A percentile compares a stretch with the other conserved stretches of the same genome.
Evolutionary conservation across 768 basidiomycete species (phyloP).

Genomic region (Podaxis pistillaris): DNA sequence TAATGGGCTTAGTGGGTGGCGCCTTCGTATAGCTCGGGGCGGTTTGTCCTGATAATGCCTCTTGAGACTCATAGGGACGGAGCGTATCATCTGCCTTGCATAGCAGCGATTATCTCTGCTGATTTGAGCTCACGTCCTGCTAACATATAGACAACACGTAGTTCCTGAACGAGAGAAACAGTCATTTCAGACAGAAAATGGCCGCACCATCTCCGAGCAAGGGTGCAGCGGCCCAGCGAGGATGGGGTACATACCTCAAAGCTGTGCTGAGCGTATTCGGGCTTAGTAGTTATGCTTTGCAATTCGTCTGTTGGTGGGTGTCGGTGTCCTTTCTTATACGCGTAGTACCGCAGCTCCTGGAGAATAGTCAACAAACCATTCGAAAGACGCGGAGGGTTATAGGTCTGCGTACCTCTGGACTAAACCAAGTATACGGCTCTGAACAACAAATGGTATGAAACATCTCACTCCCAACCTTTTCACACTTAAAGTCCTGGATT

Average conservation of each 20-base stretch:
- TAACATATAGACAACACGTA: constrained; percentile 17
- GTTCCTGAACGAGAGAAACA: constrained; percentile 13
- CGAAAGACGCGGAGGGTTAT: background rate
- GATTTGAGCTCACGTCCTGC: constrained; percentile 16
- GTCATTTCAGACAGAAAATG: background rate
- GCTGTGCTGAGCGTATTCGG: constrained; percentile 16
- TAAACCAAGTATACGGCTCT: constrained; percentile 17
- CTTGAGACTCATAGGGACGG: background rate
- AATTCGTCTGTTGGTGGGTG: constrained; percentile 4
- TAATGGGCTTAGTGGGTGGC: background rate
- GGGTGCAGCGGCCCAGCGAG: background rate
- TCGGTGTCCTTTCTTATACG: constrained; percentile 13
- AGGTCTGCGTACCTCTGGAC: constrained; percentile 14
- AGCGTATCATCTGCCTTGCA: background rate
- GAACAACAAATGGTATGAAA: constrained; percentile 14
- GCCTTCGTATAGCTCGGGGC: background rate
- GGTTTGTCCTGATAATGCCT: background rate
- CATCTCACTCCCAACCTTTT: constrained; percentile 15
- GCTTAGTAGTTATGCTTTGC: constrained; percentile 14
- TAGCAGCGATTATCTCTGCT: constrained; percentile 14
- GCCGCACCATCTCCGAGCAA: background rate
- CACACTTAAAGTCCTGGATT: constrained; percentile 15
- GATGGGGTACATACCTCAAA: constrained; percentile 16
- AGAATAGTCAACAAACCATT: background rate
- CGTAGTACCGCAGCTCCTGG: constrained; percentile 18